These are phyloP conservation scores for Vitis labrusca DNA, from an alignment of 164 flowering plant species.

Conservation along the genomic window DNA sequence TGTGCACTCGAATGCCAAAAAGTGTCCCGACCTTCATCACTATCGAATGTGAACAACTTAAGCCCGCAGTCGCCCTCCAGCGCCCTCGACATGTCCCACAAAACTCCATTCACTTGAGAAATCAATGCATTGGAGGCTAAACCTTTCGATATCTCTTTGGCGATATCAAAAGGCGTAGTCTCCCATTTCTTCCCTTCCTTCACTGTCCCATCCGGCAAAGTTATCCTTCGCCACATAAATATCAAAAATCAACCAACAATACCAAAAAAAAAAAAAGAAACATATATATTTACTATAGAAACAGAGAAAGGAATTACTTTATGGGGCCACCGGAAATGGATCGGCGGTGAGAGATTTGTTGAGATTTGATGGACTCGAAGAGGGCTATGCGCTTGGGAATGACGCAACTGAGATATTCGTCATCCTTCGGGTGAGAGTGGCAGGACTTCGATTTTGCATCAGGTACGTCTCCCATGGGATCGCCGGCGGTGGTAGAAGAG, in stretches of 20 bases:
- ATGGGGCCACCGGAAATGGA: conserved; percentile 61
- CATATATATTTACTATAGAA: too few species aligned
- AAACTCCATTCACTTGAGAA: conserved; percentile 67
- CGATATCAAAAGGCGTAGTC: conserved; percentile 72
- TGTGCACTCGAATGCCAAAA: conserved; percentile 99
- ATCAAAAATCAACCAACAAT: too few species aligned
- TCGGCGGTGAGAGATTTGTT: conserved; percentile 40
- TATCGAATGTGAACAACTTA: conserved; percentile 66
- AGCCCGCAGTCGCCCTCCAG: conserved; percentile 82
- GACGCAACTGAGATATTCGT: conserved; percentile 50
- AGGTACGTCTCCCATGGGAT: too few species aligned
- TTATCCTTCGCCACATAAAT: conserved; percentile 41
- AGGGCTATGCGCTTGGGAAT: conserved; percentile 64
- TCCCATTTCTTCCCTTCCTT: conserved; percentile 89
- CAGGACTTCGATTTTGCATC: too few species aligned
- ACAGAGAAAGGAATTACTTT: conserved; percentile 33
- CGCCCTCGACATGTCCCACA: conserved; percentile 96
- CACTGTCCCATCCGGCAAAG: conserved; percentile 71
- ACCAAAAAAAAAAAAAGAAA: background rate
- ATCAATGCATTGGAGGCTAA: conserved; percentile 72
- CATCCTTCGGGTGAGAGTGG: conserved; percentile 33
- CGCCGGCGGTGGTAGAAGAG: too few species aligned
- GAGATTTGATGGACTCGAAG: conserved; percentile 56
- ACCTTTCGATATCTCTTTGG: conserved; percentile 64
- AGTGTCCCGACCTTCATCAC: conserved; percentile 88